A percentile compares a stretch with the other conserved stretches of the same genome.
These are phyloP conservation scores for Phanerochaete carnosa DNA, from an alignment of 768 basidiomycete genomes.

Conservation along the genomic window DNA sequence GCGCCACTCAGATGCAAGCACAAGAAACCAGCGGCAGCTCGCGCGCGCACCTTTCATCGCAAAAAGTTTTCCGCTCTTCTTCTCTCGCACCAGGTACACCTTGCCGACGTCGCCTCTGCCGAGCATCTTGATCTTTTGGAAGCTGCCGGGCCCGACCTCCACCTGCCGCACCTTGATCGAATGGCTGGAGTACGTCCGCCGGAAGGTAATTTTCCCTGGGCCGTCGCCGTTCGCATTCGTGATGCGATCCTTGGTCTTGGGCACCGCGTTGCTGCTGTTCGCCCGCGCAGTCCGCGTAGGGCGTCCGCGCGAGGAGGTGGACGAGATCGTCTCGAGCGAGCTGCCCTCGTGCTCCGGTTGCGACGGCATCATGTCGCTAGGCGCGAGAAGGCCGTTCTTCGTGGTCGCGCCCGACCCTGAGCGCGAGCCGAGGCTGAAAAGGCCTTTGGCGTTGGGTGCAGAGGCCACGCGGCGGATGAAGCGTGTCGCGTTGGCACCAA, in stretches of 20 bases:
- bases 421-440: constrained; percentile 66
- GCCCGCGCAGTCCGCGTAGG: constrained; percentile 35
- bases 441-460: constrained; percentile 92
- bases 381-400: constrained; percentile 77
- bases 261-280: constrained; percentile 31
- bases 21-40: constrained; percentile 15
- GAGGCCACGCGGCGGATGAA: constrained; percentile 95
- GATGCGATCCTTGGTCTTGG: constrained; percentile 41
- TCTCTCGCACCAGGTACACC: constrained; percentile 97
- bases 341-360: constrained; percentile 60
- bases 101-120: constrained; percentile 99
- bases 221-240: constrained; percentile 43
- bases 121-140: constrained; percentile 96
- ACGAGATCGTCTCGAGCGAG: constrained; percentile 78
- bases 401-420: constrained; percentile 50
- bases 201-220: constrained; percentile 71
- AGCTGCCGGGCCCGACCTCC: constrained; percentile 91
- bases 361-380: constrained; percentile 58
- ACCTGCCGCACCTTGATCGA: constrained; percentile 94
- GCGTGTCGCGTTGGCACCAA: constrained; percentile 75
- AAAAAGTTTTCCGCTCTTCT: constrained; percentile 93
- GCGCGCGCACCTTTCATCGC: constrained; percentile 93
- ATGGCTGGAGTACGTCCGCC: constrained; percentile 95
- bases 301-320: constrained; percentile 64
- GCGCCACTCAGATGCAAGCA: constrained; percentile 1